Evolutionary conservation across 495 filamentous ascomycete genomes (phyloP), one percentile per base, ranked within the genome.

Genomic region (Chaetomium cochliodes): DNA sequence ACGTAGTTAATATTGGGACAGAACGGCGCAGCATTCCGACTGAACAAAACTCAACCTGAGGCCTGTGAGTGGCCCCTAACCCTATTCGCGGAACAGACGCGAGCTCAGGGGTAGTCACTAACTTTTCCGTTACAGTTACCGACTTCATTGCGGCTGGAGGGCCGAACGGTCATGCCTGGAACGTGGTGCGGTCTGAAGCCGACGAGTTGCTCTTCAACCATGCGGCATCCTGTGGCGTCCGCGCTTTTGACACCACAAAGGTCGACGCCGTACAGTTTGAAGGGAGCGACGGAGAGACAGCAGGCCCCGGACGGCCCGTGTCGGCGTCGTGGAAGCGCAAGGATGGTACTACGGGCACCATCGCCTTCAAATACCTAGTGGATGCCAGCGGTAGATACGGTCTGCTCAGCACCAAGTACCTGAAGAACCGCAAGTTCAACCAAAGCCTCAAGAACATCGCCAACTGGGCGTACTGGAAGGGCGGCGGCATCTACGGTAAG

Each of bases 151-250:
- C 78, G 6, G 70, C 73, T 11, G 70, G 71, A 22, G 82, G 83
- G 6, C 74, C 76, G 28, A 66, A 75, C 4, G 72, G 68, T 33
- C 78, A 82, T 52, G 62, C 81, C 0, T 86, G 80, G 79, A 86
- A 85, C 56, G 78, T 85, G 0, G 69, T 83, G 39, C 82, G 84
- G 3, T 81, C 84, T 44, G 82, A 85, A 61, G 63, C 77, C 16
- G 83, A 86, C 58, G 67, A 85, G 9, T 26, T 85, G 8, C 74
- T 85, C 9, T 84, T 86, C 66, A 61, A 73, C 22, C 82, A 86
- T 64, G 84, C 82, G 7, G 74, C 56, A 0, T 66, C 76, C 46
- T 70, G 73, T 52, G 82, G 82, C 12, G 84, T 79, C 12, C 70
- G 80, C 33, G 70, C 67, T 18, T 84, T 84, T 56, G 78, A 86